A percentile compares a stretch with the other conserved stretches of the same genome.
Conservation (phyloP, 371 early-diverging fungal species). For the Mortierella sp. region DNA sequence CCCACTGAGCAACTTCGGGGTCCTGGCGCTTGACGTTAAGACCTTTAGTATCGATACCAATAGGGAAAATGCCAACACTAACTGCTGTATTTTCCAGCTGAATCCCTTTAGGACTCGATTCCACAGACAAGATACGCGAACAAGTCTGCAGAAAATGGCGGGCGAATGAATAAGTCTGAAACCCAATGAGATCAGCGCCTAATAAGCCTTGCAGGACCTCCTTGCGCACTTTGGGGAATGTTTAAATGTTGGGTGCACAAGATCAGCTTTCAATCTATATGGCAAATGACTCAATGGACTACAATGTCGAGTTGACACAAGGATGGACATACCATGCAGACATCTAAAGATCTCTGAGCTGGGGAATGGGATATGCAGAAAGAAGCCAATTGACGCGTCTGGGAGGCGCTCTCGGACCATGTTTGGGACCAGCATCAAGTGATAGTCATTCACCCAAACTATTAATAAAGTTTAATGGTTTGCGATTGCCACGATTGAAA, state of each 20-base stretch:
- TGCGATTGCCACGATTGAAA: background rate
- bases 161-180: conserved; percentile 94
- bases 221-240: conserved; percentile 65
- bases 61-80: conserved; percentile 92
- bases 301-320: background rate
- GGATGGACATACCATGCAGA: conserved; percentile 80
- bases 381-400: conserved; percentile 91
- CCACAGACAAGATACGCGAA: conserved; percentile 85
- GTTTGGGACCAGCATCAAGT: conserved; percentile 93
- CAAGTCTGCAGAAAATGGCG: conserved; percentile 93
- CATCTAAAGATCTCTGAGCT: conserved; percentile 92
- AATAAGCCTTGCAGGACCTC: conserved; percentile 90
- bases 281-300: background rate
- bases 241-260: background rate
- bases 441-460: conserved; percentile 99
- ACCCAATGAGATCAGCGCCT: conserved; percentile 88
- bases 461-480: conserved; percentile 29
- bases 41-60: conserved; percentile 73
- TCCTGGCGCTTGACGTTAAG: conserved; percentile 56
- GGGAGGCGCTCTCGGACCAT: conserved; percentile 85
- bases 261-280: background rate
- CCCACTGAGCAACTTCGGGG: conserved; percentile 80
- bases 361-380: conserved; percentile 97
- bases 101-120: conserved; percentile 85
- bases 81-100: conserved; percentile 85